Base-by-base conservation (phyloP, 192 early-diverging fungal species). In the Coemansia sp. region DNA sequence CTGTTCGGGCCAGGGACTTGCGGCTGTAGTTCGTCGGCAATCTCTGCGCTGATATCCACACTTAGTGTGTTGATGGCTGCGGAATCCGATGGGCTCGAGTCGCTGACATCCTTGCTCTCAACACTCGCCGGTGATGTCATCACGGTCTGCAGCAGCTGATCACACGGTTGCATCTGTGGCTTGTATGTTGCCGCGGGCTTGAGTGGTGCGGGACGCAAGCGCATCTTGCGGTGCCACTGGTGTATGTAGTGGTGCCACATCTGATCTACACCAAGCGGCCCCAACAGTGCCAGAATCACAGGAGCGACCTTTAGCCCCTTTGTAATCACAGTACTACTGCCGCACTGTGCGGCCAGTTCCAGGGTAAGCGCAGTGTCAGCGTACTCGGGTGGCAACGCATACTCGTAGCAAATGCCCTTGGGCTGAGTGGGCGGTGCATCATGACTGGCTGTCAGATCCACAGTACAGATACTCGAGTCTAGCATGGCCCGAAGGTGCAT, bases 241-340 rank as follows among this genome's bases (percentile, higher is more conserved):
- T 78, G 78, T 54, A 91, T 60, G 11, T 82, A 67, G 29, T 72
- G 71, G 47, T 87, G 82, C 86, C 94, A 91, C 46, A 90, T 84
- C 5, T 84, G 83, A 67, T 96, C 94, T 33, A 89, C 86, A 20
- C 91, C 91, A 90, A 93, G 95, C 3, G 92, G 89, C 0, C 96
- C 96, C 33, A 96, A 82, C 36, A 89, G 71, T 2, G 85, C 24
- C 38, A 90, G 71, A 24, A 88, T 65, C n/a, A 82, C 66, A 0
- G 29, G 38, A 3, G 80, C 86, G 15, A 78, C 76, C 3, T 65
- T 57, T 33, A 90, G 79, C 5, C 77, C 72, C n/a, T 71, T 61
- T 24, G 74, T 65, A 4, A 93, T 78, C 3, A 85, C 74, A 22
- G 66, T 38, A 63, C 75, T 66, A 20, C 47, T 59, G 3, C 65